These are phyloP conservation scores for Westerdykella aurantiaca DNA, from an alignment of 2,329 filamentous ascomycete species.

Conservation along the genomic window DNA sequence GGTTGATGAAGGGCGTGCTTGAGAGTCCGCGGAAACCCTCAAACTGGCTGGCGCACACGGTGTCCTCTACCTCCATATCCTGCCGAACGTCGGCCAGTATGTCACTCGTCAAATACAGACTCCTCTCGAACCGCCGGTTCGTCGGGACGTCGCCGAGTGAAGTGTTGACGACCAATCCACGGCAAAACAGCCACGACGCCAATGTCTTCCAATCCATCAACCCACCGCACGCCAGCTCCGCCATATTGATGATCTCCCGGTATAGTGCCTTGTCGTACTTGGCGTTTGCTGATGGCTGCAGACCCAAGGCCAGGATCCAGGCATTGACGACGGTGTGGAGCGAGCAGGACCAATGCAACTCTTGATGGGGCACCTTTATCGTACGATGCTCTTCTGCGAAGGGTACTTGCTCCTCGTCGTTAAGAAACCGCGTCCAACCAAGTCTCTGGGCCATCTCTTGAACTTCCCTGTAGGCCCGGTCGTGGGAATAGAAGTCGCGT, in stretches of 20 bases:
- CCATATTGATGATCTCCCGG: too few relatives aligned
- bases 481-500: neutral
- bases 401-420: neutral
- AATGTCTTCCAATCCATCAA: slow-evolving; percentile 3
- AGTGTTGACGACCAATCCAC: neutral
- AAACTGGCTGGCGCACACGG: neutral
- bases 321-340: slow-evolving; percentile 18
- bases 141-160: neutral
- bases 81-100: neutral
- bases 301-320: slow-evolving; percentile 23
- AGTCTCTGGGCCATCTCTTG: neutral
- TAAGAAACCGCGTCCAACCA: neutral
- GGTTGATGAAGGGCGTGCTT: neutral
- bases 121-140: neutral
- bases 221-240: neutral
- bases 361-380: slow-evolving; percentile 2
- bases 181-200: neutral
- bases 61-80: neutral
- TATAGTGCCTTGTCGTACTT: too few relatives aligned
- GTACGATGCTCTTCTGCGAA: neutral
- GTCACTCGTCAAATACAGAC: neutral
- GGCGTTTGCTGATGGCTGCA: slow-evolving; percentile 3
- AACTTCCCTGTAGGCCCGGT: neutral
- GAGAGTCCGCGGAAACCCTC: neutral
- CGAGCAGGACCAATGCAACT: slow-evolving; percentile 6